Base-by-base conservation (phyloP, 2,329 filamentous ascomycete species). In the Hymenoscyphus repandus region DNA sequence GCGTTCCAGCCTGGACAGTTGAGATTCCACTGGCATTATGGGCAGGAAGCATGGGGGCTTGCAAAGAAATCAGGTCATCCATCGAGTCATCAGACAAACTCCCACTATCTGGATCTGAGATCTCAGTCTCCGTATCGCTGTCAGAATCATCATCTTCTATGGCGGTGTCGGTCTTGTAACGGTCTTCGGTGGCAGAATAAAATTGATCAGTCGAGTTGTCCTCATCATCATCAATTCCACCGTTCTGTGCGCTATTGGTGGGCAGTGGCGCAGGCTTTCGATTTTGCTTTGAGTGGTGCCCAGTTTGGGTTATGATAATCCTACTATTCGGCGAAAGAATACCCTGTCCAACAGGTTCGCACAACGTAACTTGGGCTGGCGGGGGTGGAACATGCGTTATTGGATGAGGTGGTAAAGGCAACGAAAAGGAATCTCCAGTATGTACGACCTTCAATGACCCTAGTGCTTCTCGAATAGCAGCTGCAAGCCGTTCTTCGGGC, bases 311-410 rank as follows among this genome's bases (percentile, higher is more conserved):
- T 18, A 97, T 75, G 20, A 99, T 83, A 51, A 99, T 89, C 62
- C 87, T 90, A 13, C 91, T 99, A 11, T 74, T 78, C 0, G 88
- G 77, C 7, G 84, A 78, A 42, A 99, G 67, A 5, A 93, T 69
- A 7, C 93, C 93, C 69, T 99, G 93, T 5, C 88, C 83, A 13
- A 97, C 90, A 7, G 93, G 93, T 67, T 99, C 93, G 66, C 91
- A 97, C n/a, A 95, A 82, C 43, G 88, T 83, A 54, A 97, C 88
- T 69, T 86, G 90, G 38, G 89, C 93, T 0, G 91, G 90, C 38
- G 89, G 88, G 12, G 90, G 81, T 20, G 88, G 83, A 15, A 88
- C 81, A 69, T 96, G 90, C 7, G 90, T 95, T 56, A 95, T 85
- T 11, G 90, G 86, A 68, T 96, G 90, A 2, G 90, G 81, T 7